These are phyloP conservation scores for Juncus inflexus DNA, from an alignment of 176 grass and related monocot species.

Conservation along the genomic window DNA sequence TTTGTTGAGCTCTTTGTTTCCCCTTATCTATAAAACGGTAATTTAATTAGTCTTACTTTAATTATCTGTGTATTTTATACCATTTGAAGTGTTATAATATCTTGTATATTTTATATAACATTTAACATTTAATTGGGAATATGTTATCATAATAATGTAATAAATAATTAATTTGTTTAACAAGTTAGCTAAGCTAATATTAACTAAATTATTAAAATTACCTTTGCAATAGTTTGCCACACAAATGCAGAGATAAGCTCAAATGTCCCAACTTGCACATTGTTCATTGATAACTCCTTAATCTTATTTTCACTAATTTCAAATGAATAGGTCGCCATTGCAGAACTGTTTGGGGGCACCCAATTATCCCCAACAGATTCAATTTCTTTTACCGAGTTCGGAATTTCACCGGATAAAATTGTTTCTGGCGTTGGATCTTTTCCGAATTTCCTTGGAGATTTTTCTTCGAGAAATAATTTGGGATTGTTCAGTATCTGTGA, in stretches of 20 bases:
- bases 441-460: constrained; percentile 14
- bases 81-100: too few relatives aligned
- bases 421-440: constrained; percentile 6
- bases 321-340: constrained; percentile 75
- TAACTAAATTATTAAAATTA: background rate
- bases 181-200: too few relatives aligned
- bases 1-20: constrained; percentile 25
- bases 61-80: too few relatives aligned
- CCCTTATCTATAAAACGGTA: constrained; percentile 32
- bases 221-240: constrained; percentile 65
- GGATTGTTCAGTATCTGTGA: constrained; percentile 50
- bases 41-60: too few relatives aligned
- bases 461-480: background rate
- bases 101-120: too few relatives aligned
- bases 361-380: constrained; percentile 61
- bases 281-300: constrained; percentile 24
- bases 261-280: constrained; percentile 32
- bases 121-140: too few relatives aligned
- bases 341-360: constrained; percentile 36
- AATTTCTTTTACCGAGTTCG: constrained; percentile 57
- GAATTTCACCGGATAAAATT: background rate
- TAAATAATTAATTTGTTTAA: too few relatives aligned
- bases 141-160: too few relatives aligned
- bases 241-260: constrained; percentile 64
- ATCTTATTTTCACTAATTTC: constrained; percentile 41